Evolutionary conservation across 176 grass and related monocot species (phyloP), one percentile per base, ranked within the genome.

Genomic region (Rhipidocladum racemiflorum): DNA sequence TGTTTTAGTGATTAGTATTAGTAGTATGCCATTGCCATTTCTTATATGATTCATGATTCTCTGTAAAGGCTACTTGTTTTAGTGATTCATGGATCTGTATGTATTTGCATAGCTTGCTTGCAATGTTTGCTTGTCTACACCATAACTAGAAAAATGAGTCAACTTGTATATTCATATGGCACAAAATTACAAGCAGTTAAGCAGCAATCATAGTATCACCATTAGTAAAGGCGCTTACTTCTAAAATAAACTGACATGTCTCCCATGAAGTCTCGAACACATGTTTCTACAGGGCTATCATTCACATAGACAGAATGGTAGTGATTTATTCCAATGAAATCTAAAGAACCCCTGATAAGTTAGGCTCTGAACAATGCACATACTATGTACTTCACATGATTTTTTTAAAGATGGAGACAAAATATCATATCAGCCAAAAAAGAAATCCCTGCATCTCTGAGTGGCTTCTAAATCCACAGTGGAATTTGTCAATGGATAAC

Each of bases 321-420:
- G 46, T 89, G 87, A 50, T 89, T 92, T 65, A 89, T 43, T 16
- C 87, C 84, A 32, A 92, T 77, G 50, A 87, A 92, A 79, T 89
- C 87, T 49, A 78, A 72, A 18, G 79, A 72, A 73, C 70, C 80
- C 62, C 76, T 78, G 61, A 87, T 15, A 43, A 79, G n/a, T 53
- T 51, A 51, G 3, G 20, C 65, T 42, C 65, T 40, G 18, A 66
- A 38, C 63, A 66, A 55, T 68, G 9, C 36, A 42, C 18, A 18
- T 6, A n/a, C 1, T 23, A n/a, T 27, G 7, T 60, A 51, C 56
- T 12, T 49, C 17, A 14, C 4, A 27, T 32, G 53, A 7, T 66
- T 40, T 16, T 6, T 20, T 15, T 30, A 38, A 76, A 82, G 48
- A 72, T 39, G 32, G 39, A 72, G 2, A 35, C 18, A 70, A 28